These are phyloP conservation scores for Arabidopsis hybrid DNA, from an alignment of 441 rosid species.

Conservation along the genomic window DNA sequence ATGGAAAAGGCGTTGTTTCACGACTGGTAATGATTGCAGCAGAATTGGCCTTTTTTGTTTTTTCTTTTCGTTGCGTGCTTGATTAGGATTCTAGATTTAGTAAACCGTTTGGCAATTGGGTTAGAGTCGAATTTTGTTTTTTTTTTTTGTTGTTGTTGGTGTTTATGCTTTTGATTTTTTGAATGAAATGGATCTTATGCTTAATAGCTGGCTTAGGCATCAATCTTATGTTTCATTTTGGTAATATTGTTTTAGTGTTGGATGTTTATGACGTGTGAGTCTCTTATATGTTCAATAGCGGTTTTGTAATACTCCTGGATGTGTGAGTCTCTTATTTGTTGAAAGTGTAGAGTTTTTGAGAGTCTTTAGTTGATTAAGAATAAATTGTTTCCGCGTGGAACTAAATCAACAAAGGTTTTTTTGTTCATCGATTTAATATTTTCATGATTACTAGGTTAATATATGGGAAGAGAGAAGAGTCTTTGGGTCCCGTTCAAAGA, in stretches of 20 bases:
- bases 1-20: conserved; percentile 75
- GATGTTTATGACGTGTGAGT: no score
- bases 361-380: not conserved
- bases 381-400: not conserved
- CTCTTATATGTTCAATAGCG: no score
- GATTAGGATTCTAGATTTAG: not conserved
- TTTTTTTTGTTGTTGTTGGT: not conserved
- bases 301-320: not conserved
- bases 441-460: conserved; percentile 52
- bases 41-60: not conserved
- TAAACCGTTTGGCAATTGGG: not conserved
- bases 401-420: not conserved
- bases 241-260: not conserved
- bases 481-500: conserved; percentile 76
- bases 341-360: not conserved
- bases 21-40: conserved; percentile 59
- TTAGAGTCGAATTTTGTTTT: not conserved
- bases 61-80: not conserved
- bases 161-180: not conserved
- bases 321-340: conserved; percentile 4
- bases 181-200: not conserved
- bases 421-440: not conserved
- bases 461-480: conserved; percentile 97
- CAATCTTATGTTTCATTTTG: conserved; percentile 1
- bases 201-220: not conserved